A percentile compares a stretch with the other conserved stretches of the same genome.
phyloP scores from a whole-genome alignment of 163 green algal species.

The Chlorella variabilis region DNA sequence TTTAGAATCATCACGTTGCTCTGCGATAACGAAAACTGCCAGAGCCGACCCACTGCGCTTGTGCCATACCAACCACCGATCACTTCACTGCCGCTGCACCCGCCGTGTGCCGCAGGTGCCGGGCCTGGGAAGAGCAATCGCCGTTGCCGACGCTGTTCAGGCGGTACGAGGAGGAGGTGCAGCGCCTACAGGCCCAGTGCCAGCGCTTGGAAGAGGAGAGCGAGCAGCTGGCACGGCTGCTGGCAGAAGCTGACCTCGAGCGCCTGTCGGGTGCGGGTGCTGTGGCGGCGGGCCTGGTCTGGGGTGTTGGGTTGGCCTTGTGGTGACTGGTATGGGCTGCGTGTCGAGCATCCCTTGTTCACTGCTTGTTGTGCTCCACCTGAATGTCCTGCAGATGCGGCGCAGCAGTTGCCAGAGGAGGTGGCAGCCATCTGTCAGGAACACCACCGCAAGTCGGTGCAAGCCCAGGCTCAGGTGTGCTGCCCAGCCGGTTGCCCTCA shows the following conservation, averaged over 20 bases:
- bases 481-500: background rate
- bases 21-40: no score
- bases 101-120: slow-evolving; percentile 18
- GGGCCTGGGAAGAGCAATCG: slow-evolving; percentile 21
- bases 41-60: no score
- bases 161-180: slow-evolving; percentile 27
- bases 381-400: background rate
- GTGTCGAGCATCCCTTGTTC: no score
- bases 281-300: no score
- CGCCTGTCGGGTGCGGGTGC: slow-evolving; percentile 1
- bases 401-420: background rate
- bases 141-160: slow-evolving; percentile 25
- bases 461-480: slow-evolving; percentile 1
- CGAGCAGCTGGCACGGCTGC: slow-evolving; percentile 17
- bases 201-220: slow-evolving; percentile 27
- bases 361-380: no score
- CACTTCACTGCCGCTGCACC: no score
- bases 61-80: no score
- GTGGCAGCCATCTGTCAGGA: background rate
- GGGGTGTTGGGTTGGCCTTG: no score
- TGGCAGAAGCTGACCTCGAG: slow-evolving; percentile 33
- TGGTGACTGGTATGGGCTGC: no score
- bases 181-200: background rate
- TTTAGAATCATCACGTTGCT: no score
- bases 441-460: slow-evolving; percentile 1